Evolutionary conservation across 2,329 filamentous ascomycete genomes (phyloP).

Genomic region (Paracamarosporium sp.): DNA sequence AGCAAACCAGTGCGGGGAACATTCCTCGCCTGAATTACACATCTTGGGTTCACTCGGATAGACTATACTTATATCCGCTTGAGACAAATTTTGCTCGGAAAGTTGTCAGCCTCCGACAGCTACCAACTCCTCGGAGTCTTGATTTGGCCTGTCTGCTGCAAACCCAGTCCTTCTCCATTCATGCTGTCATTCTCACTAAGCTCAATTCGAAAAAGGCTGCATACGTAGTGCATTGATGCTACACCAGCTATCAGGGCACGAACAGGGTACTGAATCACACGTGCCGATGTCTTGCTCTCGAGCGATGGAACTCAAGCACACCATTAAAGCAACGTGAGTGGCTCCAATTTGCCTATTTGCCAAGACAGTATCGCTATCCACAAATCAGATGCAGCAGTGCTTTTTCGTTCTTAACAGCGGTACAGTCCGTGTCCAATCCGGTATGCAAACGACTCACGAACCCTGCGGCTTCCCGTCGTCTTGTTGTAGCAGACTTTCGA

Average conservation of each 20-base stretch:
- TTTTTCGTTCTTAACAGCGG: no score
- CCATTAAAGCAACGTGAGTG: not conserved
- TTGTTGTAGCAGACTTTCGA: not conserved
- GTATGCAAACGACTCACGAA: not conserved
- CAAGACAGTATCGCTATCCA: not conserved
- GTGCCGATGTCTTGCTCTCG: not conserved
- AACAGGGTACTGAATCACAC: not conserved
- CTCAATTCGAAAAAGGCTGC: not conserved
- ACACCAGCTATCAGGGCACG: not conserved
- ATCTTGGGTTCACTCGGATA: not conserved
- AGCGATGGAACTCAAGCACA: not conserved
- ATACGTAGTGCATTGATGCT: not conserved
- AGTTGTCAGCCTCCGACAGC: not conserved
- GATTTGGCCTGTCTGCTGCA: not conserved
- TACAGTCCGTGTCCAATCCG: not conserved
- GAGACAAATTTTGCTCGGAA: not conserved
- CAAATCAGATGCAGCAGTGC: not conserved
- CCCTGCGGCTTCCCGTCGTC: not conserved
- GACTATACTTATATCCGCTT: not conserved
- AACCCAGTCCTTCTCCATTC: not conserved
- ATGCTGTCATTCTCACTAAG: not conserved
- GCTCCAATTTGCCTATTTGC: not conserved
- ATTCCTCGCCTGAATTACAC: not conserved
- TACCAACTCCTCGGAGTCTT: not conserved
- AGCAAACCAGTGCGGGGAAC: conserved; percentile 13